These are phyloP conservation scores for Eustoma russellianum DNA, from an alignment of 257 asterid species.

Conservation along the genomic window DNA sequence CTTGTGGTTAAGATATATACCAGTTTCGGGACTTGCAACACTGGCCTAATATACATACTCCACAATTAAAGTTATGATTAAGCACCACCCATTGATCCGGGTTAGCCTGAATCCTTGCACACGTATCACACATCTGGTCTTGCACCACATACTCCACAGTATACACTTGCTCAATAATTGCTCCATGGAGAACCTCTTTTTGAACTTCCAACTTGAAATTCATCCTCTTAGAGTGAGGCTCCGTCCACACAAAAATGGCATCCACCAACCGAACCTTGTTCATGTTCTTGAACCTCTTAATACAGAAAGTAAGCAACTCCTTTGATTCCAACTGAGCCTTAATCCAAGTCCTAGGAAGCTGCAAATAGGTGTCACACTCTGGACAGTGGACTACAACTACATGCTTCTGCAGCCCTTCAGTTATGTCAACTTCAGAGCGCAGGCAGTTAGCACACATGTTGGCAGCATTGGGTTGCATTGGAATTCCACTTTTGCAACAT, in stretches of 20 bases:
- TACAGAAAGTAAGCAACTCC: conserved; percentile 26
- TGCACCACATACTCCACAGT: conserved; percentile 23
- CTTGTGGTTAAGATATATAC: too few species aligned
- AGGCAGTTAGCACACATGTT: conserved; percentile 27
- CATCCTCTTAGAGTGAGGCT: conserved; percentile 28
- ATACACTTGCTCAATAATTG: conserved; percentile 20
- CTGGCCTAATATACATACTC: too few species aligned
- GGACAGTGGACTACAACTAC: conserved; percentile 23
- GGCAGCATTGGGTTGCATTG: conserved; percentile 29
- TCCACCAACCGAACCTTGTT: conserved; percentile 19
- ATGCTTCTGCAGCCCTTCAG: conserved; percentile 27
- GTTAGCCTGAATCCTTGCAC: conserved; percentile 24
- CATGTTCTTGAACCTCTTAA: conserved; percentile 24
- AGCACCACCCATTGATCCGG: conserved; percentile 37
- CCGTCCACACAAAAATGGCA: conserved; percentile 27
- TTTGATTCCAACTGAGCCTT: conserved; percentile 26
- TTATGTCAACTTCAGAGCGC: conserved; percentile 22
- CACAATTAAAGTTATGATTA: too few species aligned
- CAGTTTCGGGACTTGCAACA: too few species aligned
- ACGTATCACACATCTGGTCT: conserved; percentile 29
- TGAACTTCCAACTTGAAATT: conserved; percentile 19
- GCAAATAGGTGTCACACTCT: conserved; percentile 22
- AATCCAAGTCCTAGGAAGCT: conserved; percentile 31
- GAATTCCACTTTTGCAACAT: conserved; percentile 36
- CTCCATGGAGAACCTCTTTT: conserved; percentile 23